These are phyloP conservation scores for Psidium guajava DNA, from an alignment of 345 rosid species.

Conservation along the genomic window DNA sequence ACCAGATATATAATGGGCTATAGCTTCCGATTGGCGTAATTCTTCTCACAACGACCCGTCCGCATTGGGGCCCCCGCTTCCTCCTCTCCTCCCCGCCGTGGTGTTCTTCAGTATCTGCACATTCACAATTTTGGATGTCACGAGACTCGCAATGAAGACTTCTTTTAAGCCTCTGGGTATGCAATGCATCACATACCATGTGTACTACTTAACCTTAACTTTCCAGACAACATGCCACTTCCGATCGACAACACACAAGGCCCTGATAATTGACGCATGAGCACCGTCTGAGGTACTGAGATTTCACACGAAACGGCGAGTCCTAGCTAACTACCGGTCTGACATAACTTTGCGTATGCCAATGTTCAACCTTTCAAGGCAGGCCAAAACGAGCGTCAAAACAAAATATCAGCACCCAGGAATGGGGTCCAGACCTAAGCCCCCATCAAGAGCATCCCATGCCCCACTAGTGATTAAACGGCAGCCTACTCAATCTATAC, in stretches of 20 bases:
- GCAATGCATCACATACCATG: background rate
- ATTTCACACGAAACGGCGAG: background rate
- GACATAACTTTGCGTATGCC: background rate
- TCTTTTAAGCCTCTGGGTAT: background rate
- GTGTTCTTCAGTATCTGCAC: slow-evolving; percentile 90
- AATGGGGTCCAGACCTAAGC: background rate
- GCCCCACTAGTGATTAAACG: background rate
- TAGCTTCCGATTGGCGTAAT: background rate
- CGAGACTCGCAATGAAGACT: background rate
- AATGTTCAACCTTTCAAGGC: background rate
- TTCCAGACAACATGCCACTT: background rate
- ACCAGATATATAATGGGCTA: background rate
- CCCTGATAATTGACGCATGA: background rate
- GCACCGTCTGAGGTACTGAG: background rate
- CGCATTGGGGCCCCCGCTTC: slow-evolving; percentile 32
- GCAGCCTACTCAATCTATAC: background rate
- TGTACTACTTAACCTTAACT: background rate
- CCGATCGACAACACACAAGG: background rate
- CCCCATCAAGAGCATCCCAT: background rate
- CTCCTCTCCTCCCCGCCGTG: slow-evolving; percentile 77
- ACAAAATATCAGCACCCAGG: background rate
- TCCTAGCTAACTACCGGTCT: background rate
- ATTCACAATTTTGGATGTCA: background rate
- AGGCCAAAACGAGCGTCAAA: background rate
- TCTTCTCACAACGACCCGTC: slow-evolving; percentile 23